Percentiles rank a stretch among this genome's conserved stretches.
phyloP scores from a whole-genome alignment of 768 basidiomycete species.

The Mrakia blollopis region DNA sequence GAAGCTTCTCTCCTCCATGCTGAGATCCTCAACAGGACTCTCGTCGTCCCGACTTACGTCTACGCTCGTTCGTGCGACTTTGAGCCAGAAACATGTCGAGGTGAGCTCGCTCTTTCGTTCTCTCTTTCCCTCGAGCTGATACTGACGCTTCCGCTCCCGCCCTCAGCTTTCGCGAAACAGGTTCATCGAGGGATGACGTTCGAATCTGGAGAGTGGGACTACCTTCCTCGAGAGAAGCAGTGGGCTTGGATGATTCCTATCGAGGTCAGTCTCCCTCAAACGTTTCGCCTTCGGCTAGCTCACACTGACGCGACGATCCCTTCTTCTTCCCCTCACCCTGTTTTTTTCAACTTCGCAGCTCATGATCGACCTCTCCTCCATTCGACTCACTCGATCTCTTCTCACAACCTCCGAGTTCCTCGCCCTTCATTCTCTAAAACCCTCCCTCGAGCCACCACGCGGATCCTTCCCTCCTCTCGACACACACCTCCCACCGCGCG shows the following conservation, averaged over 20 bases:
- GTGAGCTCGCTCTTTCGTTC: slow-evolving; percentile 4
- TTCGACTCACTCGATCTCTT: slow-evolving; percentile 46
- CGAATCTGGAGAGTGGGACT: slow-evolving; percentile 48
- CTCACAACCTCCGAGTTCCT: slow-evolving; percentile 50
- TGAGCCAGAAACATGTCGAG: slow-evolving; percentile 39
- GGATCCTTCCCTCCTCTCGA: slow-evolving; percentile 46
- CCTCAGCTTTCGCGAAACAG: slow-evolving; percentile 47
- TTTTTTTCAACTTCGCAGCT: slow-evolving; percentile 12
- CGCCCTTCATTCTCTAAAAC: slow-evolving; percentile 45
- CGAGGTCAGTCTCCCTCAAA: slow-evolving; percentile 19
- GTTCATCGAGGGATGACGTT: slow-evolving; percentile 51
- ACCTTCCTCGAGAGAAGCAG: slow-evolving; percentile 43
- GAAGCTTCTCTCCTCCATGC: slow-evolving; percentile 51
- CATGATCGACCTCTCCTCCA: slow-evolving; percentile 50
- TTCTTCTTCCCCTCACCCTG: background rate
- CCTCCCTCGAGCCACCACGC: slow-evolving; percentile 45
- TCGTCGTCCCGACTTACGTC: slow-evolving; percentile 50
- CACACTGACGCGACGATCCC: background rate
- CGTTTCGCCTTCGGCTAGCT: background rate
- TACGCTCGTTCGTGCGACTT: slow-evolving; percentile 52
- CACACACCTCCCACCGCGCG: slow-evolving; percentile 42
- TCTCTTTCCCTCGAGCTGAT: background rate
- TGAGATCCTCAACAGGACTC: slow-evolving; percentile 48
- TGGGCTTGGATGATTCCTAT: slow-evolving; percentile 36
- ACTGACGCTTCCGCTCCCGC: background rate